Base-by-base conservation (phyloP, 2,329 filamentous ascomycete species). In the Fusarium liriodendri region DNA sequence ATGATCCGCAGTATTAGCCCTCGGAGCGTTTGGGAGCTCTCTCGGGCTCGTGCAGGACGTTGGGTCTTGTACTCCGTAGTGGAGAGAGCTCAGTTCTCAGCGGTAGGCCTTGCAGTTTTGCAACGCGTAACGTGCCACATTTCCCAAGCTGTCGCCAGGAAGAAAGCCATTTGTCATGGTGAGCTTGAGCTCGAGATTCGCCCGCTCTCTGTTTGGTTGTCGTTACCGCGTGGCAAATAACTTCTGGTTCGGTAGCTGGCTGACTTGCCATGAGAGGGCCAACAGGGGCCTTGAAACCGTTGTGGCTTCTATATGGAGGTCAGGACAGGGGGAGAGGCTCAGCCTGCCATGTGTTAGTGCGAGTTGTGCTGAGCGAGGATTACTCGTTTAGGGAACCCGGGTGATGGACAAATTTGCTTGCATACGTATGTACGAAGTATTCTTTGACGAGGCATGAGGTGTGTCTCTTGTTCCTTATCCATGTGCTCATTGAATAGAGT, bases 381-480 rank as follows among this genome's bases (percentile, higher is more conserved):
- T 78, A 76, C 77, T 72, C 27, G 33, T 70, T 77, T 70, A 20
- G 75, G 77, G 29, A 78, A 77, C 64, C 77, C 76, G 77, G 62
- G 20, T 66, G 40, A 69, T 66, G 40, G 52, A 22, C 50, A 50
- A 64, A 57, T 32, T 14, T 61, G 40, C 37, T 29, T 33, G 42
- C 42, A 18, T 58, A 37, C 37, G 55, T 54, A 29, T 29, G 65
- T 27, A 58, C 22, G 6, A n/a, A 27, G 55, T 38, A 25, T 40
- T 54, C 47, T 54, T 54, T 32, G 27, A n/a, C 27, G 14, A n/a
- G 54, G 62, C 52, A 55, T 60, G 64, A 45, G 54, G 64, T 50
- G 59, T 67, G 60, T 52, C 64, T 73, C 25, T 61, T 37, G 40
- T 32, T 29, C 18, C 52, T 50, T 25, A n/a, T 52, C 20, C 27